These are phyloP conservation scores for Nakazawaea ambrosiae DNA, from an alignment of 805 yeast species.

Conservation along the genomic window DNA sequence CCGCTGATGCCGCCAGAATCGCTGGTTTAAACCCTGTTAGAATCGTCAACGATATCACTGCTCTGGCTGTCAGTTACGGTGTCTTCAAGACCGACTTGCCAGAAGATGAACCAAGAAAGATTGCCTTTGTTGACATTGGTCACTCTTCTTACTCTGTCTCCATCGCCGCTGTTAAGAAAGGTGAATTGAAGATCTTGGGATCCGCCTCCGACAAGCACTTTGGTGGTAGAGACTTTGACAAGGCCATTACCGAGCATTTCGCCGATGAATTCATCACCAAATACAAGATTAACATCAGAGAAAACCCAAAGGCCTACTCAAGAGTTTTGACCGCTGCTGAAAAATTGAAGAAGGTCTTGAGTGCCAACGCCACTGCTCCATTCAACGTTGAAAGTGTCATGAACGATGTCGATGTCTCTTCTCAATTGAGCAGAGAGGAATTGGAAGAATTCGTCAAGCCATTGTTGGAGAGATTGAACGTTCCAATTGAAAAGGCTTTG, in stretches of 20 bases:
- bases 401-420: constrained; percentile 94
- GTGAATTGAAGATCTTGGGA: constrained; percentile 90
- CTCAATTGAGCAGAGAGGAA: constrained; percentile 83
- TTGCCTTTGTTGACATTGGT: constrained; percentile 95
- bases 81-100: constrained; percentile 96
- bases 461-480: constrained; percentile 64
- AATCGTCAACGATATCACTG: constrained; percentile 94
- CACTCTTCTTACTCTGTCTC: constrained; percentile 92
- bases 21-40: constrained; percentile 98
- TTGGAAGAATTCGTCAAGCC: constrained; percentile 87
- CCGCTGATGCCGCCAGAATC: constrained; percentile 88
- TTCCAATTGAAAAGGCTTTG: constrained; percentile 78
- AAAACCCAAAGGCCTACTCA: constrained; percentile 91
- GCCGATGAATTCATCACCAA: constrained; percentile 87
- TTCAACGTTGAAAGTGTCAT: constrained; percentile 92
- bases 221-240: constrained; percentile 97
- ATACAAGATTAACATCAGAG: constrained; percentile 87
- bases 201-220: constrained; percentile 92
- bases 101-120: constrained; percentile 83
- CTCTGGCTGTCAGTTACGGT: constrained; percentile 99
- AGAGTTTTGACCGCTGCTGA: constrained; percentile 91
- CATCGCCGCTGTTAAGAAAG: constrained; percentile 87
- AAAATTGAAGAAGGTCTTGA: constrained; percentile 88
- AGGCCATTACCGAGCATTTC: constrained; percentile 89
- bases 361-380: constrained; percentile 94